Base-by-base conservation (phyloP, 23 red algal species). In the Cyanidiococcus yangmingshanensis region DNA sequence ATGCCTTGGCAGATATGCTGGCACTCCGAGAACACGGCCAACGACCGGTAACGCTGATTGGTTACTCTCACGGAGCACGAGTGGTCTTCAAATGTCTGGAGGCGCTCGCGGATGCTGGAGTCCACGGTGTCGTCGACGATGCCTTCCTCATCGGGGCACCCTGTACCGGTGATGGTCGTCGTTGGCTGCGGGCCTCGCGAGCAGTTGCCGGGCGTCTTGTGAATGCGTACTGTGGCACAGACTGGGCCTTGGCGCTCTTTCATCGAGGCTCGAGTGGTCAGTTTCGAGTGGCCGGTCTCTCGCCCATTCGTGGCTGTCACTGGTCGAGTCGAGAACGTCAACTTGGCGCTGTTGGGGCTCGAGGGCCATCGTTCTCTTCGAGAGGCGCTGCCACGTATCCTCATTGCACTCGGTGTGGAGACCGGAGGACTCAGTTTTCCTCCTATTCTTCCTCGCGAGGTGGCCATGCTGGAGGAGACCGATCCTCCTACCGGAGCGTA, bases 211-310 rank as follows among this genome's bases (percentile, higher is more conserved):
- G 86, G 17, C 94, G 94, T 39, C 79, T 98, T 0, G 94, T 98
- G 25, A 91, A 98, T 45, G 87, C 77, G 0, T 98, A 89, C 68
- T 80, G 87, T 38, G 80, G 83, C 37, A 76, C 87, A 50, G 94
- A 98, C 75, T 98, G 94, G 94, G 88, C 88, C 0, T 79, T 98
- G 74, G 89, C 94, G 0, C 90, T 92, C 45, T 98, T 98, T 78
- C 94, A 98, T 68, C 83, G 94, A 57, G 87, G 85, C 41, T 89
- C 82, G 41, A 85, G 80, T 16, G 83, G 85, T 74, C 79, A 82
- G 24, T 77, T 89, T 34, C 78, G 87, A 38, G 81, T 98, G 57
- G 83, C 84, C 59, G 89, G 87, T 21, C 79, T 90, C 18, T 37
- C 78, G n/a, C 78, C 76, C 76, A 83, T 89, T 29, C 76, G 78